These are phyloP conservation scores for Ceratocystis alfenasii DNA, from an alignment of 2,329 filamentous ascomycete genomes.

Conservation along the genomic window DNA sequence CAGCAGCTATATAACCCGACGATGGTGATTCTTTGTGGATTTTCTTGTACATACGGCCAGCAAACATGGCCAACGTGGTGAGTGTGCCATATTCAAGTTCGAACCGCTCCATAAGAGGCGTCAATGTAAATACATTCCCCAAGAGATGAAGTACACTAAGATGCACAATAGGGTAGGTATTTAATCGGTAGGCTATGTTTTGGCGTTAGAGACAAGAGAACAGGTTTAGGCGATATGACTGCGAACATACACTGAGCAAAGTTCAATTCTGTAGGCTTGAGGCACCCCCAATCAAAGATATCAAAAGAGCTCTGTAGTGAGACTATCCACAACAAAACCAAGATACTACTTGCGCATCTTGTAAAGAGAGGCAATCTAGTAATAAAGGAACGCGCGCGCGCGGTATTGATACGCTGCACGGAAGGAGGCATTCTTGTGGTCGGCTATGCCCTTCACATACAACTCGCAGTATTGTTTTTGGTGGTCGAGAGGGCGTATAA, in stretches of 20 bases:
- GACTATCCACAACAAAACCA: conserved; percentile 59
- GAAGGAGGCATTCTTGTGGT: conserved; percentile 14
- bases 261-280: conserved; percentile 61
- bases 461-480: too few relatives aligned
- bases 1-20: conserved; percentile 6
- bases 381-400: conserved; percentile 65
- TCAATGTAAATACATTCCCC: conserved; percentile 67
- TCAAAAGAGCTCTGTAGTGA: conserved; percentile 59
- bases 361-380: conserved; percentile 82
- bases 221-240: neutral
- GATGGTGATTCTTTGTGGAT: neutral
- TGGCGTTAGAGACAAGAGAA: neutral
- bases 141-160: conserved; percentile 66
- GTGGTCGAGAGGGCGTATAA: too few relatives aligned
- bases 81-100: conserved; percentile 86
- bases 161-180: conserved; percentile 85
- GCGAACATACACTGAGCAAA: conserved; percentile 15
- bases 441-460: neutral
- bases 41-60: conserved; percentile 57
- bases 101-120: conserved; percentile 85
- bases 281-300: conserved; percentile 61
- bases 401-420: conserved; percentile 38
- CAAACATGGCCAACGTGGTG: conserved; percentile 73
- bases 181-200: conserved; percentile 69
- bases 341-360: conserved; percentile 40